Evolutionary conservation across 2,329 filamentous ascomycete genomes (phyloP), one percentile per base, ranked within the genome.

Genomic region (Trichoderma harzianum): DNA sequence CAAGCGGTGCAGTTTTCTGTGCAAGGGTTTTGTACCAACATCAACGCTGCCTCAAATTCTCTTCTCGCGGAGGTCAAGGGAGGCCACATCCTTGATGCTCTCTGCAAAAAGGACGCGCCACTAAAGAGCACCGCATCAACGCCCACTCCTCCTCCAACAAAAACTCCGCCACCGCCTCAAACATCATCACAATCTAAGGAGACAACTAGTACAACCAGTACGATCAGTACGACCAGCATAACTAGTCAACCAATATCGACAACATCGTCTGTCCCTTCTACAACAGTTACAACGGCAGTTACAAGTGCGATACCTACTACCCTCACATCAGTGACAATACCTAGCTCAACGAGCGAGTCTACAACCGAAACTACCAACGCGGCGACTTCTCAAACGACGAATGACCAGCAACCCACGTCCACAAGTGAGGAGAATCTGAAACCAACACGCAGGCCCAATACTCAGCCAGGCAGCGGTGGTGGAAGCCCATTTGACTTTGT

Each of bases 1-100:
- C 43, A 71, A 24, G 72, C 72, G 8, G 75, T 76, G n/a, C 74
- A 83, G 57, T 72, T 57, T 7, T 77, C 74, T 30, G 78, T 83
- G 18, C 53, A 60, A 69, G 58, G 51, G 51, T 66, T 55, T 58
- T 72, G 39, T 16, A 32, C 58, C 47, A 39, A 62, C n/a, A 75
- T 74, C 61, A 34, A 57, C 73, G 21, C 51, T 16, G 26, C 73
- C 12, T 71, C 70, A 10, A 74, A 76, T 28, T 43, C 11, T 47
- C 62, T 71, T 28, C 61, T 71, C 21, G 6, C 18, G 7, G 53
- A 71, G 36, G 47, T 71, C 21, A 34, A 69, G 16, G 21, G 64
- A 6, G 53, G 43, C 4, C 62, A 72, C 32, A 62, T 72, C 32
- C 10, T 68, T 12, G 24, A 67, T 5, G 21, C 24, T 57, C 28